Percentiles rank a stretch among this genome's conserved stretches.
Evolutionary conservation across 2,329 filamentous ascomycete species (phyloP).

Genomic region (Parastagonospora avenae): DNA sequence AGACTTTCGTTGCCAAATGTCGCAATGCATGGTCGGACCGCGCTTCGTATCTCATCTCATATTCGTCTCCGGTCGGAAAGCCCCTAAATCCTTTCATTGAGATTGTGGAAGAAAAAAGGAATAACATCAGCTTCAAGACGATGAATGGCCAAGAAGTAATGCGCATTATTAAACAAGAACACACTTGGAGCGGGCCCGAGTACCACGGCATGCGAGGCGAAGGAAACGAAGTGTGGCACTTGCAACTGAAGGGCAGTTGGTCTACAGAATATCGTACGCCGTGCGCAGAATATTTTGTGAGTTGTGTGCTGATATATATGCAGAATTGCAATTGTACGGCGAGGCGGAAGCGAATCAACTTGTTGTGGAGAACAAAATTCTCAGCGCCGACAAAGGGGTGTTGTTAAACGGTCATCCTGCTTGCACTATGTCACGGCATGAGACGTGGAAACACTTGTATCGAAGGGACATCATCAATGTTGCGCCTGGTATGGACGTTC

Average conservation of each 20-base stretch:
- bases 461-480: slow-evolving; percentile 16
- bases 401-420: slow-evolving; percentile 15
- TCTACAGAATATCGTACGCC: slow-evolving; percentile 21
- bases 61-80: slow-evolving; percentile 6
- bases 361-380: slow-evolving; percentile 19
- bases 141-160: slow-evolving; percentile 19
- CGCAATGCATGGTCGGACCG: slow-evolving; percentile 4
- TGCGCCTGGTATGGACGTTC: slow-evolving; percentile 27
- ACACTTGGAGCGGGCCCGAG: slow-evolving; percentile 9
- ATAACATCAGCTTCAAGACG: slow-evolving; percentile 15
- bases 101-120: slow-evolving; percentile 13
- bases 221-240: slow-evolving; percentile 15
- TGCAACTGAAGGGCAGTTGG: slow-evolving; percentile 15
- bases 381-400: slow-evolving; percentile 20
- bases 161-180: slow-evolving; percentile 15
- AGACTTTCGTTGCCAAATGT: slow-evolving; percentile 20
- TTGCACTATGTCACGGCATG: slow-evolving; percentile 13
- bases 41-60: slow-evolving; percentile 10
- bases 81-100: slow-evolving; percentile 13
- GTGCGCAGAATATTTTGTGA: background rate
- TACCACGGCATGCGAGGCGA: slow-evolving; percentile 21
- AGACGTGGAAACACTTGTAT: slow-evolving; percentile 10
- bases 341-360: background rate
- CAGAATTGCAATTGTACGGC: slow-evolving; percentile 1
- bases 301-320: background rate